Evolutionary conservation across 257 asterid genomes (phyloP).

Genomic region (Ocimum tenuiflorum): DNA sequence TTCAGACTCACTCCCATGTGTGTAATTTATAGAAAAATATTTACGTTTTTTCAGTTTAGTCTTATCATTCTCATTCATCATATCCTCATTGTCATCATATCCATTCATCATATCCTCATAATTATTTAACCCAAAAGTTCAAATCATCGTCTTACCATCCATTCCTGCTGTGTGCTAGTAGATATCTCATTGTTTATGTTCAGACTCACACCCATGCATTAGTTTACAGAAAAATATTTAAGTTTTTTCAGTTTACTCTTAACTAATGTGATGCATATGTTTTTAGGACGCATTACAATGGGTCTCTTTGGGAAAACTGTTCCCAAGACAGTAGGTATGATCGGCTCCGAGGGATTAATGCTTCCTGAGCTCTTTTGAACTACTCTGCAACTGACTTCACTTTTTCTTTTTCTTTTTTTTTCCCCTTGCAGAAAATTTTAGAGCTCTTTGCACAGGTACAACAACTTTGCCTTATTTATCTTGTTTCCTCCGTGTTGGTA

Average conservation of each 20-base stretch:
- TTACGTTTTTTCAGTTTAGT: neutral
- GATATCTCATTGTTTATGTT: neutral
- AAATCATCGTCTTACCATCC: neutral
- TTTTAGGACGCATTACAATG: conserved; percentile 75
- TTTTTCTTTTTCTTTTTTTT: neutral
- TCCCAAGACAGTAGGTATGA: conserved; percentile 86
- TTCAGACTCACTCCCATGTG: neutral
- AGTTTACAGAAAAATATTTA: neutral
- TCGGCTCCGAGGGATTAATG: conserved; percentile 5
- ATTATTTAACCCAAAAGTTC: neutral
- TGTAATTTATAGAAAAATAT: neutral
- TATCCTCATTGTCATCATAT: no score
- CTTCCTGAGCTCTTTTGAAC: neutral
- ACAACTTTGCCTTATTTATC: neutral
- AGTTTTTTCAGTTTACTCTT: neutral
- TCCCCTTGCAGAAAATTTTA: conserved; percentile 72
- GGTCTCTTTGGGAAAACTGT: conserved; percentile 95
- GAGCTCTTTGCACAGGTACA: conserved; percentile 90
- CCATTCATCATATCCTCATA: neutral
- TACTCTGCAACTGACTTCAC: conserved; percentile 16
- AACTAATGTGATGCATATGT: neutral
- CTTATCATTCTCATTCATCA: no score
- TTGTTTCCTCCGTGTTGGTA: neutral
- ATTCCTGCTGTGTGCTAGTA: neutral
- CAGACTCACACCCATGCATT: neutral